Evolutionary conservation across 495 filamentous ascomycete species (phyloP).

Genomic region (Aspergillus incahuasiensis): DNA sequence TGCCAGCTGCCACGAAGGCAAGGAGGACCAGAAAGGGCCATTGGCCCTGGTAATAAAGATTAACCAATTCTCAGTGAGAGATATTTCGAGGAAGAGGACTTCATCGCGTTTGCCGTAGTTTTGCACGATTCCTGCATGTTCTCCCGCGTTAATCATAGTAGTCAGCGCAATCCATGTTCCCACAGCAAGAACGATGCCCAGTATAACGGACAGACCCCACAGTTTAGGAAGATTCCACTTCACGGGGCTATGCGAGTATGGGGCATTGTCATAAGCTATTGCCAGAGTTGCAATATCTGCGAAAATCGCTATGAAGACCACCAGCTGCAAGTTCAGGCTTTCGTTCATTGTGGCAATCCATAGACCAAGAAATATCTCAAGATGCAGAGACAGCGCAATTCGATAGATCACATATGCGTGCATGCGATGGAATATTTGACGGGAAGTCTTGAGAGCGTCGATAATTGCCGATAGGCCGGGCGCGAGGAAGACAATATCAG

Average conservation of each 20-base stretch:
- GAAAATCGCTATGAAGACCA: slow-evolving; percentile 93
- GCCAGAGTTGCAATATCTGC: slow-evolving; percentile 90
- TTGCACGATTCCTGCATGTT: slow-evolving; percentile 77
- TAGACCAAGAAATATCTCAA: slow-evolving; percentile 83
- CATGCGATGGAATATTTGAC: slow-evolving; percentile 97
- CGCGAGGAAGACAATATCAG: slow-evolving; percentile 90
- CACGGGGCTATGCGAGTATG: slow-evolving; percentile 78
- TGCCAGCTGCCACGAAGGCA: slow-evolving; percentile 76
- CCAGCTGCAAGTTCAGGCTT: slow-evolving; percentile 75
- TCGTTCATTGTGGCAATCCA: slow-evolving; percentile 87
- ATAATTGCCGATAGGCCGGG: slow-evolving; percentile 91
- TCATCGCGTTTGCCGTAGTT: slow-evolving; percentile 77
- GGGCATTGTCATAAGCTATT: slow-evolving; percentile 91
- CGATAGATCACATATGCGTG: slow-evolving; percentile 95
- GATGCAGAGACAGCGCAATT: slow-evolving; percentile 85
- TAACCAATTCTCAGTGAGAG: slow-evolving; percentile 90
- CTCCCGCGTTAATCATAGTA: slow-evolving; percentile 64
- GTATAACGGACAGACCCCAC: slow-evolving; percentile 83
- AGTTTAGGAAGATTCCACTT: slow-evolving; percentile 93
- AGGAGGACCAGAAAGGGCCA: slow-evolving; percentile 78
- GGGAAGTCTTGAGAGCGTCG: slow-evolving; percentile 87
- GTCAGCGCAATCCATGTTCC: slow-evolving; percentile 82
- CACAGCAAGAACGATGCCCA: slow-evolving; percentile 73
- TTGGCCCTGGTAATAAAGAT: slow-evolving; percentile 94
- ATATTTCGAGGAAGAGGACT: slow-evolving; percentile 85